Conservation (phyloP, 1,284 basidiomycete genomes). For the Fomitopsis betulina region DNA sequence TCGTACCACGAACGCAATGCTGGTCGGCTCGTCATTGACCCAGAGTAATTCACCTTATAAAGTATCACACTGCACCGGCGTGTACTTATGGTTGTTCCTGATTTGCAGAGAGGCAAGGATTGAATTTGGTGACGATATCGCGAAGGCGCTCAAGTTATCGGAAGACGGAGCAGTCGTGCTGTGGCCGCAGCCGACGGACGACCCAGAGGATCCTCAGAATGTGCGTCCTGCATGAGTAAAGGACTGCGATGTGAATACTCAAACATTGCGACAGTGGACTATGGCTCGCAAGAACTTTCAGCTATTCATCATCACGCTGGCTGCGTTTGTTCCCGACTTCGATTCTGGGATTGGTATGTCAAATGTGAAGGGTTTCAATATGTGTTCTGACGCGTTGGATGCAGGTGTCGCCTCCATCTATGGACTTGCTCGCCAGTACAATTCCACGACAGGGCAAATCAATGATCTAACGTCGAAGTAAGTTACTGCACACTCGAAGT, state of each 20-base stretch:
- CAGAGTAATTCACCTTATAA: slow-evolving; percentile 35
- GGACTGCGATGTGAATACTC: neutral
- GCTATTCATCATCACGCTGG: slow-evolving; percentile 56
- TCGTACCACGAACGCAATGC: slow-evolving; percentile 51
- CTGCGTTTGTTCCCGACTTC: slow-evolving; percentile 67
- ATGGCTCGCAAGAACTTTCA: slow-evolving; percentile 46
- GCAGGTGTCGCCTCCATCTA: slow-evolving; percentile 58
- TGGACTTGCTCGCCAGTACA: slow-evolving; percentile 49
- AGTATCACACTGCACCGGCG: neutral
- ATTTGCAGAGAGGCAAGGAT: slow-evolving; percentile 44
- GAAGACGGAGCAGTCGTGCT: slow-evolving; percentile 45
- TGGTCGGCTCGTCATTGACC: slow-evolving; percentile 58
- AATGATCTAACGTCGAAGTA: slow-evolving; percentile 63
- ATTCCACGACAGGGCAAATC: slow-evolving; percentile 55
- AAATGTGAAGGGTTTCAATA: neutral
- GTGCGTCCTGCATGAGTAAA: slow-evolving; percentile 29
- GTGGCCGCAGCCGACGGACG: slow-evolving; percentile 63
- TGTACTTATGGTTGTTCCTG: neutral
- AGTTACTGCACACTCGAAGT: slow-evolving; percentile 13
- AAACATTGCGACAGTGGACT: slow-evolving; percentile 34
- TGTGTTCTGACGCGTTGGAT: neutral
- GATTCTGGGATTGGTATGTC: slow-evolving; percentile 58
- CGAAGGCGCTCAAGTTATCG: slow-evolving; percentile 44
- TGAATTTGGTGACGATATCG: slow-evolving; percentile 46
- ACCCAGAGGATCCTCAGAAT: slow-evolving; percentile 62